Base-by-base conservation (phyloP, 2,329 filamentous ascomycete genomes). In the Drechslerella dactyloides region DNA sequence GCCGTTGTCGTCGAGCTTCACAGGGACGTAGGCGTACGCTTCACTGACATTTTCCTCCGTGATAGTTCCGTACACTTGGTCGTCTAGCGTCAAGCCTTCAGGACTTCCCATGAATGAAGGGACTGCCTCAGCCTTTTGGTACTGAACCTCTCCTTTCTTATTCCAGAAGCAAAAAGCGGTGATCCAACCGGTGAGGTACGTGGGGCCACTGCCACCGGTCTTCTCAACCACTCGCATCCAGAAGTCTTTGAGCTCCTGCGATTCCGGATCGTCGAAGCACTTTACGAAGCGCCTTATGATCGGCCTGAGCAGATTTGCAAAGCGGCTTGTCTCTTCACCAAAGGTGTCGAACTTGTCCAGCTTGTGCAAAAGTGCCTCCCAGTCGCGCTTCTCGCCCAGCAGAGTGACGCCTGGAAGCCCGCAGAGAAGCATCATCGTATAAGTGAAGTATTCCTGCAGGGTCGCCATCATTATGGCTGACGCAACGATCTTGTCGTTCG, bases 361-460 rank as follows among this genome's bases (percentile, higher is more conserved):
- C 69, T 81, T 81, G 0, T 40, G 68, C 8, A 80, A 74, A 5
- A 86, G 76, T 23, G 75, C 74, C 21, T 78, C 74, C 80, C 82
- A 86, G 76, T 86, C 84, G 0, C 69, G 63, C 11, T 78, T 75
- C 42, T 82, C 79, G 1, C 84, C 84, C 0, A 83, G 78, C 1
- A 86, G 76, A 0, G 84, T 85, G 0, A 85, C 82, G 0, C 80
- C 81, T 0, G 84, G 85, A 1, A 86, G 78, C 0, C 84, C 84
- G 72, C 84, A 86, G 0, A 19, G 13, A 0, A 79, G 63, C 0
- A 13, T 50, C 10, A 74, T 74, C 0, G 2, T 63, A 73, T 81
- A 83, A 0, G 52, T 60, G 66, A 85, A 85, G 73, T 84, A 85
- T 19, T 81, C 79, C 74, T 84, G 81, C 78, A 85, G 76, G 0